Conservation (phyloP, 1,139 yeast genomes). For the Yamadazyma songkhlaensis region DNA sequence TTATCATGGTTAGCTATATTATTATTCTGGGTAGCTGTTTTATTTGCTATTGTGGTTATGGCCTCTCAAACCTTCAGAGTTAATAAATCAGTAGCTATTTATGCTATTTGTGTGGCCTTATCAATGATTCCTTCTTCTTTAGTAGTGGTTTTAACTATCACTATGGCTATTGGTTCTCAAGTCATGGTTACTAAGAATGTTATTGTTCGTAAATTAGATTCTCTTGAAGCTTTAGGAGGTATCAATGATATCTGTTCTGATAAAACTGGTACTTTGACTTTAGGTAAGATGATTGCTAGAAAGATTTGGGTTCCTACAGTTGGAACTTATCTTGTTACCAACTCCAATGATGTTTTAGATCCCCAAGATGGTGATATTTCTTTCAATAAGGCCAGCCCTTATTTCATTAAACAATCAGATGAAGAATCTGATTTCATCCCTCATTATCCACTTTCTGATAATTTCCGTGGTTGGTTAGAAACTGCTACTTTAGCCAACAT, state of each 20-base stretch:
- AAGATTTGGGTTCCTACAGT: constrained; percentile 36
- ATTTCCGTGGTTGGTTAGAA: constrained; percentile 21
- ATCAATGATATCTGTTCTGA: constrained; percentile 52
- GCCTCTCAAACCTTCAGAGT: constrained; percentile 32
- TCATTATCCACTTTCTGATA: constrained; percentile 8
- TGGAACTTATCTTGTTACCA: constrained; percentile 30
- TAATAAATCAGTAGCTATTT: constrained; percentile 43
- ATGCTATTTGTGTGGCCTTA: constrained; percentile 43
- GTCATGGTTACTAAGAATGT: constrained; percentile 46
- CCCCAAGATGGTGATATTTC: constrained; percentile 32
- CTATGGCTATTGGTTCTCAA: constrained; percentile 48
- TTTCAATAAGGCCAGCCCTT: constrained; percentile 22
- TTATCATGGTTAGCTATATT: constrained; percentile 23
- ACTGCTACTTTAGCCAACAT: constrained; percentile 36
- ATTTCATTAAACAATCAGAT: constrained; percentile 24
- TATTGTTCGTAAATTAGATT: constrained; percentile 44
- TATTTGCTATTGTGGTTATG: constrained; percentile 41
- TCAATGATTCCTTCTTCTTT: constrained; percentile 57
- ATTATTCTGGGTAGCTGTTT: constrained; percentile 36
- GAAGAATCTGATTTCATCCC: constrained; percentile 28
- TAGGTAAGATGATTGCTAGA: constrained; percentile 48
- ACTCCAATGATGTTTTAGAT: constrained; percentile 40
- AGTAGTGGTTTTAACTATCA: constrained; percentile 53
- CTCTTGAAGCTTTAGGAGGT: constrained; percentile 50
- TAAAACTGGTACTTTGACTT: constrained; percentile 54